Evolutionary conservation across 2,329 filamentous ascomycete genomes (phyloP).

Genomic region (Magnaporthiopsis rhizophila): DNA sequence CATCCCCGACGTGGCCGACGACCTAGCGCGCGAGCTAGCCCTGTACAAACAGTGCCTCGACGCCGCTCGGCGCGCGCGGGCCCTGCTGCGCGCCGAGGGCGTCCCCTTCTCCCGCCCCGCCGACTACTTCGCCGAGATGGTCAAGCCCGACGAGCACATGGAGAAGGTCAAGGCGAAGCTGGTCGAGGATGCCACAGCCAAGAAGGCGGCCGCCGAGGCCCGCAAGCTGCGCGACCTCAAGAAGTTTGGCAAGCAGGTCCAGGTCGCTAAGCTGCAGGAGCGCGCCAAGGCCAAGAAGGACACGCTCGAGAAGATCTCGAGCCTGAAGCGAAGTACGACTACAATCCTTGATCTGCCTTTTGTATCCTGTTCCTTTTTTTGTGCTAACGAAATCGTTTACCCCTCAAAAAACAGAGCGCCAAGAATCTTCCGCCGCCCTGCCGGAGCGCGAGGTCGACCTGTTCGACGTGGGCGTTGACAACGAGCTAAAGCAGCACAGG

Average conservation of each 20-base stretch:
- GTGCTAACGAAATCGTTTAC: constrained; percentile 10
- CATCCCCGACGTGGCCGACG: constrained; percentile 81
- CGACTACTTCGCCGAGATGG: constrained; percentile 99
- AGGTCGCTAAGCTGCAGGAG: constrained; percentile 93
- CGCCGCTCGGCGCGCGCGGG: constrained; percentile 65
- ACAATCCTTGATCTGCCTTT: no score
- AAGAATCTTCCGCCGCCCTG: constrained; percentile 55
- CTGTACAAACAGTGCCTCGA: constrained; percentile 88
- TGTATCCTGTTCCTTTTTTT: no score
- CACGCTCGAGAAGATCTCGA: constrained; percentile 91
- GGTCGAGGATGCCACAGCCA: constrained; percentile 81
- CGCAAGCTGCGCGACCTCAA: constrained; percentile 89
- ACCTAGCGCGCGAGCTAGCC: constrained; percentile 82
- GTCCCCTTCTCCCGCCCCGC: constrained; percentile 79
- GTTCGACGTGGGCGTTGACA: constrained; percentile 83
- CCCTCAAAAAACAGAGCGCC: constrained; percentile 59
- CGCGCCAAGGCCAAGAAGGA: constrained; percentile 85
- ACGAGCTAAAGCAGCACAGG: constrained; percentile 43
- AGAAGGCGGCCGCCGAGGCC: constrained; percentile 88
- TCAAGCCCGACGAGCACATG: constrained; percentile 98
- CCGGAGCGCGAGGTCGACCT: constrained; percentile 74
- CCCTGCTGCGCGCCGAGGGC: constrained; percentile 71
- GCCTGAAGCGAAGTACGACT: constrained; percentile 84
- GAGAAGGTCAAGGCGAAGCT: constrained; percentile 90
- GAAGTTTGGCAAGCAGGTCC: constrained; percentile 98